Conservation (phyloP, 2,329 filamentous ascomycete species). For the Fusarium agapanthi region DNA sequence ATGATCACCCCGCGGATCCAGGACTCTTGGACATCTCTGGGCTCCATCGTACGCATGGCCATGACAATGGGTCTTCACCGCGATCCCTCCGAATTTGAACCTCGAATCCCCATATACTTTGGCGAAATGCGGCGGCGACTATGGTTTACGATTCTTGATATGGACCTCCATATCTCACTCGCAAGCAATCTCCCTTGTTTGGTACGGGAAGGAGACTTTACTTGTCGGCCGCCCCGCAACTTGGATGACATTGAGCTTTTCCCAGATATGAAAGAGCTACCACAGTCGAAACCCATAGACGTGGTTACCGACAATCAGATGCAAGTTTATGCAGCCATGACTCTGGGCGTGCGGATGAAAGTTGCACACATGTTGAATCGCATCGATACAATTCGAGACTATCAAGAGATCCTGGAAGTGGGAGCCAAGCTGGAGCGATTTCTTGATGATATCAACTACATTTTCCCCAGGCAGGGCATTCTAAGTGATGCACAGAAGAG, state of each 20-base stretch:
- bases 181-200: slow-evolving; percentile 61
- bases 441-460: slow-evolving; percentile 63
- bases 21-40: slow-evolving; percentile 64
- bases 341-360: slow-evolving; percentile 58
- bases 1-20: slow-evolving; percentile 62
- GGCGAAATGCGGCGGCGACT: slow-evolving; percentile 63
- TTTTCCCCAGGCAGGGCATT: slow-evolving; percentile 58
- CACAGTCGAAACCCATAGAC: slow-evolving; percentile 59
- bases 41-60: slow-evolving; percentile 63
- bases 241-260: slow-evolving; percentile 61
- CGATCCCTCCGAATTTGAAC: slow-evolving; percentile 62
- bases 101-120: slow-evolving; percentile 59
- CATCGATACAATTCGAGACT: slow-evolving; percentile 62
- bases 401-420: slow-evolving; percentile 61
- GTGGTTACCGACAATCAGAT: slow-evolving; percentile 62
- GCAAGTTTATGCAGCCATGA: slow-evolving; percentile 63
- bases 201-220: slow-evolving; percentile 62
- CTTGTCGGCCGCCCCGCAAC: slow-evolving; percentile 62
- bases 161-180: slow-evolving; percentile 64
- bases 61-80: slow-evolving; percentile 69
- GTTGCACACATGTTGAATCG: slow-evolving; percentile 61
- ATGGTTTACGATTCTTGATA: slow-evolving; percentile 66
- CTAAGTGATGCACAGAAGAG: slow-evolving; percentile 55
- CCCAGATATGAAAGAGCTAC: slow-evolving; percentile 58
- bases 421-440: slow-evolving; percentile 62